These are phyloP conservation scores for Alternaria rosae DNA, from an alignment of 2,329 filamentous ascomycete species.

Conservation along the genomic window DNA sequence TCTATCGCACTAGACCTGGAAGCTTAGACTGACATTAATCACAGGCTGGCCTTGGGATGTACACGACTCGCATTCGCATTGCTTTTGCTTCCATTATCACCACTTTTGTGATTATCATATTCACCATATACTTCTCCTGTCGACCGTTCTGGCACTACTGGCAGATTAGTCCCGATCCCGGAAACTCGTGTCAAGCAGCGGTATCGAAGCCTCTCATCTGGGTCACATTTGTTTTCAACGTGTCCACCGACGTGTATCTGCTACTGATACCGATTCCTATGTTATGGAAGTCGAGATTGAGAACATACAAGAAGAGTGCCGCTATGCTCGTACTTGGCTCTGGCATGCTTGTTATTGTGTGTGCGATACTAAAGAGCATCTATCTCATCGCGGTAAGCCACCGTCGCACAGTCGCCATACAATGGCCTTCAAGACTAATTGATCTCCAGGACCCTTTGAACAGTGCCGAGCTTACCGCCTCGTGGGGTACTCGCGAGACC, in stretches of 20 bases:
- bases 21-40: neutral
- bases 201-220: conserved; percentile 14
- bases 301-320: conserved; percentile 60
- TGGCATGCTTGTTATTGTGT: conserved; percentile 64
- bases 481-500: conserved; percentile 57
- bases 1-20: rapidly evolving
- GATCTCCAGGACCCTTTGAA: neutral
- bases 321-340: conserved; percentile 64
- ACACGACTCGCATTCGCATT: neutral
- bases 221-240: neutral
- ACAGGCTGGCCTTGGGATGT: neutral
- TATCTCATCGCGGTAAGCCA: neutral
- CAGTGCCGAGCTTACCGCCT: conserved; percentile 40
- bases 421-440: neutral
- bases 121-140: neutral
- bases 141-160: conserved; percentile 63
- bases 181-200: conserved; percentile 35
- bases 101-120: neutral
- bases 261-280: conserved; percentile 66
- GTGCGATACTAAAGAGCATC: conserved; percentile 63
- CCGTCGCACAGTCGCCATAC: too few relatives aligned
- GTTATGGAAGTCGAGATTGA: conserved; percentile 60
- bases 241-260: conserved; percentile 59
- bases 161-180: conserved; percentile 67
- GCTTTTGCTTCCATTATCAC: neutral